Base-by-base conservation (phyloP, 192 early-diverging fungal species). In the Spinellus fusiger region DNA sequence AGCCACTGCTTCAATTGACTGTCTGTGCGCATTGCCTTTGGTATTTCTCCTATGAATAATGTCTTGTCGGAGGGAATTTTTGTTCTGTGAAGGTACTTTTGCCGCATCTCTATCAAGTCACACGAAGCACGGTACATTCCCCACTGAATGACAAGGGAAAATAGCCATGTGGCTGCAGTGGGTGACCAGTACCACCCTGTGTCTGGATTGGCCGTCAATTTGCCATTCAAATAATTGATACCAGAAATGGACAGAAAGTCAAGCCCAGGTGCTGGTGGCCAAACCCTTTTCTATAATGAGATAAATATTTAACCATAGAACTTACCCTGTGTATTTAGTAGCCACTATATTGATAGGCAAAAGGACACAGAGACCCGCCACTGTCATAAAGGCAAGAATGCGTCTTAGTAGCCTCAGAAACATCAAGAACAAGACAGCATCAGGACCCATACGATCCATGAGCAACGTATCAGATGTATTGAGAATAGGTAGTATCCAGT, bases 351-450 rank as follows among this genome's bases (percentile, higher is more conserved):
- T 88, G 37, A 88, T 54, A 20, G 89, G 89, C 13, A 88, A 74
- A n/a, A 88, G 75, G 18, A 70, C 74, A 61, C 80, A 77, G 49
- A 86, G 70, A 15, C 89, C 88, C 16, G 86, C 16, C 15, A 87
- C 32, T 20, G 74, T 73, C 54, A 86, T 80, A 38, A 79, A 69
- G 18, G 75, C 64, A 33, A 88, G 74, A 23, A 85, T 49, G 37
- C 79, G 74, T 46, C 81, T 77, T 50, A 78, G 71, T 46, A 87
- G 66, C 23, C 76, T 76, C 20, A 89, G 27, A 49, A 88, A 88
- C 4, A 83, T 77, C 52, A 91, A 65, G 66, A 86, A 85, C 28
- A 89, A 64, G 28, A 88, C 82, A 8, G 87, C 86, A 66, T 91
- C 89, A 10, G 85, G 65, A 22, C 85, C 89, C 3, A 89, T 79